phyloP scores from a whole-genome alignment of 2,329 filamentous ascomycete genomes.

The Magnaporthales sp. region DNA sequence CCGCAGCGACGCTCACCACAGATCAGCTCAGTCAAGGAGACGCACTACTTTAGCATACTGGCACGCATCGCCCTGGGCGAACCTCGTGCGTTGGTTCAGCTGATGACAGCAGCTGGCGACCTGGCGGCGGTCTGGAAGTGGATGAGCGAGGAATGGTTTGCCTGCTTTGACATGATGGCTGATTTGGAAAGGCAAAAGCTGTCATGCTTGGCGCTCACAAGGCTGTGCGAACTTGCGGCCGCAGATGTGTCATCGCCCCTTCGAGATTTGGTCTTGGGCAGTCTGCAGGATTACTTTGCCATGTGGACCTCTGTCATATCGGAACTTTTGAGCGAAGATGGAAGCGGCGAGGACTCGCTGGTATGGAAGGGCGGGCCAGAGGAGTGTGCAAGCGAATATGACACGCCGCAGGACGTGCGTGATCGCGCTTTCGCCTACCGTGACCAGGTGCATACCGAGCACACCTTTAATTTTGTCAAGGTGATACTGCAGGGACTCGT shows the following conservation, averaged over 20 bases:
- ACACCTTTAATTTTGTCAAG: slow-evolving; percentile 55
- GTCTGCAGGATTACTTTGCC: slow-evolving; percentile 64
- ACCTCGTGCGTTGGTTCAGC: slow-evolving; percentile 56
- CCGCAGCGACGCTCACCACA: slow-evolving; percentile 62
- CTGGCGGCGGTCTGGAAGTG: slow-evolving; percentile 48
- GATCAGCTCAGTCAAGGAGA: slow-evolving; percentile 68
- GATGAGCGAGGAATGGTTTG: slow-evolving; percentile 58
- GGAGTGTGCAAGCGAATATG: slow-evolving; percentile 34
- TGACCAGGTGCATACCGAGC: slow-evolving; percentile 61
- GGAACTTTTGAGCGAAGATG: slow-evolving; percentile 55
- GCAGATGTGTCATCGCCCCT: slow-evolving; percentile 16
- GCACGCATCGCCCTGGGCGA: slow-evolving; percentile 69
- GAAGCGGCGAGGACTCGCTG: slow-evolving; percentile 41
- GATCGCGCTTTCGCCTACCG: slow-evolving; percentile 42
- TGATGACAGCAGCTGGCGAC: slow-evolving; percentile 35
- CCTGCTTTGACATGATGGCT: slow-evolving; percentile 58
- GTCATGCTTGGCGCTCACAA: slow-evolving; percentile 62
- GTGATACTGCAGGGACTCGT: slow-evolving; percentile 53
- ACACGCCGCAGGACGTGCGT: slow-evolving; percentile 45
- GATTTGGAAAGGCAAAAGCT: slow-evolving; percentile 60
- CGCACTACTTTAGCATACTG: slow-evolving; percentile 78
- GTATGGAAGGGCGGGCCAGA: slow-evolving; percentile 32
- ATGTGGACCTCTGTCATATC: slow-evolving; percentile 66
- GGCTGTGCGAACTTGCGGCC: slow-evolving; percentile 56
- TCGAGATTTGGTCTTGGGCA: slow-evolving; percentile 47